These are phyloP conservation scores for Tephrocybe sp. DNA, from an alignment of 768 basidiomycete genomes.

Conservation along the genomic window DNA sequence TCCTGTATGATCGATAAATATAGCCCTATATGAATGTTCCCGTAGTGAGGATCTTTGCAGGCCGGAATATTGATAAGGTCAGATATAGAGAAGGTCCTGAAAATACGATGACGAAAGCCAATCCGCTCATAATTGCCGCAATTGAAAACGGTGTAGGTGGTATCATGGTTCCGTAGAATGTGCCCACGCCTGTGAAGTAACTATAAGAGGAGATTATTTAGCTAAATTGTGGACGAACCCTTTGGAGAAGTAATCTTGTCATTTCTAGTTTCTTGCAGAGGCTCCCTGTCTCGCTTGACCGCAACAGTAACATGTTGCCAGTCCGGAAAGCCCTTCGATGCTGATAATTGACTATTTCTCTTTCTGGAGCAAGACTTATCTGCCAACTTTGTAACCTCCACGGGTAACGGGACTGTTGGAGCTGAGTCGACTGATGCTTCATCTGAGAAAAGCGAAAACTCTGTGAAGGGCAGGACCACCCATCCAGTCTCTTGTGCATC, in stretches of 20 bases:
- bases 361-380: too few species aligned
- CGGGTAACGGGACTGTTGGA: not conserved
- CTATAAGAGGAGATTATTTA: not conserved
- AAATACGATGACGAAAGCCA: conserved; percentile 14
- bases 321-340: too few species aligned
- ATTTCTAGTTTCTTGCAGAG: not conserved
- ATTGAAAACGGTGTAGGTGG: conserved; percentile 6
- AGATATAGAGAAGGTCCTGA: conserved; percentile 16
- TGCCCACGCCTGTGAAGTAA: not conserved
- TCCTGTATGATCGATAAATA: conserved; percentile 15
- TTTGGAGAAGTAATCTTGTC: not conserved
- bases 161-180: conserved; percentile 3
- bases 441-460: not conserved
- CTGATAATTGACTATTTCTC: too few species aligned
- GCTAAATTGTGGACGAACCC: not conserved
- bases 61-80: conserved; percentile 11
- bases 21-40: not conserved
- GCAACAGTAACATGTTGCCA: too few species aligned
- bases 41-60: conserved; percentile 14
- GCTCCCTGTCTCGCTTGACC: not conserved
- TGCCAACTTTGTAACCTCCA: too few species aligned
- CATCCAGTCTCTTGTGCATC: not conserved
- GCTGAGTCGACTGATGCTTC: not conserved
- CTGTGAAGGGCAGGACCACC: too few species aligned
- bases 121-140: conserved; percentile 17